Evolutionary conservation across 2,329 filamentous ascomycete species (phyloP).

Genomic region (Amauroascus verrucosus): DNA sequence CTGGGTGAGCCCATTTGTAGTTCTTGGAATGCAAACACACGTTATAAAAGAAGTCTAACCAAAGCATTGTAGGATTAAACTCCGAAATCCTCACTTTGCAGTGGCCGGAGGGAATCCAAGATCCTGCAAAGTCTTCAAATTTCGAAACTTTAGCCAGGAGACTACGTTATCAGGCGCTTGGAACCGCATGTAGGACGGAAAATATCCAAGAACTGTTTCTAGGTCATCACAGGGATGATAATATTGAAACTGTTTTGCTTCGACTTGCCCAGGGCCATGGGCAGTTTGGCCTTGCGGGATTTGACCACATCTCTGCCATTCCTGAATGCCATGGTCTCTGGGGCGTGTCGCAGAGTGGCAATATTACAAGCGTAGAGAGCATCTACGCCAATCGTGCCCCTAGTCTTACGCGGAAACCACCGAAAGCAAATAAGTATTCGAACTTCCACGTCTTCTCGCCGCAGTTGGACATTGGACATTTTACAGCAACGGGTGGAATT

Average conservation of each 20-base stretch:
- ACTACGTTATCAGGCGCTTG: conserved; percentile 63
- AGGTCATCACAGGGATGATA: conserved; percentile 83
- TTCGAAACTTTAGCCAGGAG: conserved; percentile 69
- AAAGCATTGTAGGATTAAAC: conserved; percentile 22
- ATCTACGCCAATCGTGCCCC: not conserved
- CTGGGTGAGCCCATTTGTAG: conserved; percentile 31
- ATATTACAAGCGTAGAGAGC: not conserved
- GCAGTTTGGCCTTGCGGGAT: conserved; percentile 62
- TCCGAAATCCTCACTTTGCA: conserved; percentile 35
- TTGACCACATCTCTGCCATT: conserved; percentile 55
- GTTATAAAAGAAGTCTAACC: not conserved
- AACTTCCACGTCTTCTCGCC: not conserved
- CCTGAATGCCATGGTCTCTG: conserved; percentile 73
- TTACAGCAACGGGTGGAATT: conserved; percentile 28
- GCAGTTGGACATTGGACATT: not conserved
- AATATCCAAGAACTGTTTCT: conserved; percentile 56
- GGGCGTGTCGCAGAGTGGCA: conserved; percentile 57
- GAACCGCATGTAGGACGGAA: conserved; percentile 45
- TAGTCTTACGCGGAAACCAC: not conserved
- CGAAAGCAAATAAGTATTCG: not conserved
- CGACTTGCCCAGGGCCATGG: conserved; percentile 58
- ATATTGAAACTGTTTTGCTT: conserved; percentile 81
- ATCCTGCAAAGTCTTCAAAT: conserved; percentile 45
- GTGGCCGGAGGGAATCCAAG: conserved; percentile 39
- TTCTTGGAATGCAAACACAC: not conserved